These are phyloP conservation scores for Fragaria vesca DNA, from an alignment of 306 rosid species.

Conservation along the genomic window DNA sequence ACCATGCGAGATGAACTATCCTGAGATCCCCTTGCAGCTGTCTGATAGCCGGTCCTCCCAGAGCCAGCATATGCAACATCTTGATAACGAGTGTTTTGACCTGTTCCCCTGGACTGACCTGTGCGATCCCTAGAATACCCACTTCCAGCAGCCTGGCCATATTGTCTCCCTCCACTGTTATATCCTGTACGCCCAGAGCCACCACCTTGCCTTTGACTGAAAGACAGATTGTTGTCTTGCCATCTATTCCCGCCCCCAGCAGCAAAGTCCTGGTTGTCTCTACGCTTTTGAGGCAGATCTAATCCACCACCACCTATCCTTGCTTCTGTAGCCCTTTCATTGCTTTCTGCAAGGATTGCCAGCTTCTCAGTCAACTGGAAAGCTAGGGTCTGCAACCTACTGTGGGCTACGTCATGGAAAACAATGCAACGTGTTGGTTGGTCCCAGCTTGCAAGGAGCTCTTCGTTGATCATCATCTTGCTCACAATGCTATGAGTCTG, in stretches of 20 bases:
- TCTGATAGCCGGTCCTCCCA: conserved; percentile 50
- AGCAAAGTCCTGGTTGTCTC: conserved; percentile 83
- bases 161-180: conserved; percentile 32
- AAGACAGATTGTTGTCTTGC: conserved; percentile 62
- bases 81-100: conserved; percentile 56
- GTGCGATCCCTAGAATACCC: conserved; percentile 28
- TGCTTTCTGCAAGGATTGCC: conserved; percentile 78
- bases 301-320: conserved; percentile 85
- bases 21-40: conserved; percentile 61
- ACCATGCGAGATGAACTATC: conserved; percentile 78
- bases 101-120: conserved; percentile 39
- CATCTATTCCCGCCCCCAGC: conserved; percentile 62
- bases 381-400: conserved; percentile 72
- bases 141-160: conserved; percentile 34
- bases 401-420: conserved; percentile 47
- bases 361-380: conserved; percentile 86
- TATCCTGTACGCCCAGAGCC: conserved; percentile 61
- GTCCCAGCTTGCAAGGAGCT: conserved; percentile 69
- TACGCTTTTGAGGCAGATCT: conserved; percentile 76
- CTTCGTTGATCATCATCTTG: conserved; percentile 93
- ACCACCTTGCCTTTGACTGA: conserved; percentile 66
- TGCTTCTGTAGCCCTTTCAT: conserved; percentile 89
- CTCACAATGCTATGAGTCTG: conserved; percentile 68
- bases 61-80: conserved; percentile 35
- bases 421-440: conserved; percentile 43